Percentiles rank a stretch among this genome's conserved stretches.
phyloP scores from a whole-genome alignment of 1,284 basidiomycete genomes.

The Cutaneotrichosporon curvatum region DNA sequence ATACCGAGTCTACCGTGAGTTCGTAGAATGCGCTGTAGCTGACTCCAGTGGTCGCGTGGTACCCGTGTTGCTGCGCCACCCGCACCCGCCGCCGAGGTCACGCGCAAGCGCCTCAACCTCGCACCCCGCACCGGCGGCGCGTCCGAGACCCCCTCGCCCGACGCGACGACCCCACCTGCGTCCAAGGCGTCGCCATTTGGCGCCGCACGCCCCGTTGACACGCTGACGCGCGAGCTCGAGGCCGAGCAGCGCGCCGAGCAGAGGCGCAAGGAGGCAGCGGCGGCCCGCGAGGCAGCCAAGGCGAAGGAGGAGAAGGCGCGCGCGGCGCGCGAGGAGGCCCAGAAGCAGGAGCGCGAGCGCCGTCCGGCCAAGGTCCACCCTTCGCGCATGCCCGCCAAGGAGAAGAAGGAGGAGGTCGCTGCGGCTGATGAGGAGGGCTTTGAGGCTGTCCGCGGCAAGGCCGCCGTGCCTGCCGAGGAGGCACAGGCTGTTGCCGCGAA shows the following conservation, averaged over 20 bases:
- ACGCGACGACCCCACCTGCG: no score
- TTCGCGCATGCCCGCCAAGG: conserved; percentile 15
- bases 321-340: conserved; percentile 16
- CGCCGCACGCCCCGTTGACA: conserved; percentile 82
- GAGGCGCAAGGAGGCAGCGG: conserved; percentile 25
- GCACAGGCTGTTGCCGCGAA: neutral
- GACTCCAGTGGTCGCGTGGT: conserved; percentile 44
- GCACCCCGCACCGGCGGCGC: conserved; percentile 57
- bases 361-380: conserved; percentile 21
- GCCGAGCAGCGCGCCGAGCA: conserved; percentile 32
- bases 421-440: conserved; percentile 32
- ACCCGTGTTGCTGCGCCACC: conserved; percentile 55
- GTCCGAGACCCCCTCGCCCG: conserved; percentile 50
- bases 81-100: conserved; percentile 69
- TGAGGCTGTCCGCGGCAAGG: conserved; percentile 11
- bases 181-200: conserved; percentile 70
- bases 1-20: conserved; percentile 59
- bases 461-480: conserved; percentile 14
- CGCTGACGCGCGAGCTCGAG: conserved; percentile 63
- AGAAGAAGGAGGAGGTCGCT: conserved; percentile 1
- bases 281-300: conserved; percentile 19
- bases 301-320: conserved; percentile 39
- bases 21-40: neutral
- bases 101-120: conserved; percentile 73
- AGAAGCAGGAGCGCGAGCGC: conserved; percentile 14